Evolutionary conservation across 805 yeast genomes (phyloP), one percentile per base, ranked within the genome.

Genomic region (Komagataella mondaviorum): DNA sequence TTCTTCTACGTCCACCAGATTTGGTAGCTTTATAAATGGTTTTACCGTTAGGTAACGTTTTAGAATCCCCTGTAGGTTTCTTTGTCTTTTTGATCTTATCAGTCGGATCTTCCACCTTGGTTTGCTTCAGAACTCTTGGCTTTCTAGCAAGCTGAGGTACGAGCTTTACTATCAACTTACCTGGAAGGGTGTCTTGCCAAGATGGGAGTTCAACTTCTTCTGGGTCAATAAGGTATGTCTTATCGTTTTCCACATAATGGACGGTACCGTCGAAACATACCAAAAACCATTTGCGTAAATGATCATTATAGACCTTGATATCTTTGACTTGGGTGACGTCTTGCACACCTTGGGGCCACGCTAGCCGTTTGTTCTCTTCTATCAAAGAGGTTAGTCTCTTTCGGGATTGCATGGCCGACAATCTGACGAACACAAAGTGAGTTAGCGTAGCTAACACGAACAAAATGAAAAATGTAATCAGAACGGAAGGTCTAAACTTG

Each of bases 401-500:
- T 49, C 73, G 71, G 56, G 85, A 81, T 53, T 82, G 83, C 22
- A 60, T 65, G 54, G 79, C 68, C 59, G 75, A 78, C 50, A 84
- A 71, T 58, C 67, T 72, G 51, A 83, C 63, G 4, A 81, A 66
- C 14, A 75, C 65, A 57, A 69, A 83, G 58, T 88, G 96, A 46
- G 82, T 77, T 1, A 67, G 59, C 39, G 83, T 73, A 23, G 77
- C 67, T 8, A 84, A 56, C 0, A 78, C 43, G 51, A 71, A 77
- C 24, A 87, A 60, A 39, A 84, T 70, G 3, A 69, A 57, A 1
- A 81, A 45, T 0, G 85, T 77, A 49, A 80, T 62, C 8, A 73
- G 57, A 36, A 76, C 62, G 45, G 84, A 83, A 20, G 89, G 96
- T 60, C 83, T 77, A 73, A 73, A 88, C 64, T 82, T 75, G 60